Percentiles rank a stretch among this genome's conserved stretches.
These are phyloP conservation scores for Alternaria brassicicola DNA, from an alignment of 2,329 filamentous ascomycete genomes.

Conservation along the genomic window DNA sequence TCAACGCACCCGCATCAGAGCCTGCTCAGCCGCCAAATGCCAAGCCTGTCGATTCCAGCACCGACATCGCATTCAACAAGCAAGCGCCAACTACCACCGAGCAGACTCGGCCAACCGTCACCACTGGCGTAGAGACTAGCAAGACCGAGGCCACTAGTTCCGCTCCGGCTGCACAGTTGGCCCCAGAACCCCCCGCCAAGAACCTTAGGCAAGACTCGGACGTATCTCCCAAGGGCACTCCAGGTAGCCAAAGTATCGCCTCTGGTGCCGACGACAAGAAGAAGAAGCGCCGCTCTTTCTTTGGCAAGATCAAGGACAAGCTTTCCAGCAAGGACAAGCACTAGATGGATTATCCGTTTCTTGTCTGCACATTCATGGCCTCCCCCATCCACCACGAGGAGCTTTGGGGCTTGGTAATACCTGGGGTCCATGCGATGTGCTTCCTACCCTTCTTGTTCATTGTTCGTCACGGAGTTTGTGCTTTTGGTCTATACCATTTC, in stretches of 20 bases:
- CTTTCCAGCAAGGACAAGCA: conserved; percentile 44
- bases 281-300: conserved; percentile 57
- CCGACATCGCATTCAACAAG: conserved; percentile 52
- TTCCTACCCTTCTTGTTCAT: conserved; percentile 33
- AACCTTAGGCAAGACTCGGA: conserved; percentile 33
- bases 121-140: conserved; percentile 48
- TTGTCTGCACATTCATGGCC: conserved; percentile 20
- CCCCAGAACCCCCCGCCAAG: conserved; percentile 42
- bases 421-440: conserved; percentile 26
- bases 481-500: conserved; percentile 47
- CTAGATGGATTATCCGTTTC: conserved; percentile 19
- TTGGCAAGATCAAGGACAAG: conserved; percentile 58
- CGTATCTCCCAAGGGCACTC: conserved; percentile 46
- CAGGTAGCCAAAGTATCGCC: conserved; percentile 47
- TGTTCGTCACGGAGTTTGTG: conserved; percentile 35
- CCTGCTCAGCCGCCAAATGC: conserved; percentile 34
- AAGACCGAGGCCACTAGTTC: conserved; percentile 32
- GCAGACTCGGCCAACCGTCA: conserved; percentile 50
- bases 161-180: conserved; percentile 15
- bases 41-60: conserved; percentile 37
- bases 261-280: conserved; percentile 49
- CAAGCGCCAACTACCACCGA: conserved; percentile 47
- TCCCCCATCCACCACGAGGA: conserved; percentile 4
- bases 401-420: conserved; percentile 31
- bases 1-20: conserved; percentile 48